Conservation (phyloP, 495 filamentous ascomycete species). For the Penicillium paxilli region DNA sequence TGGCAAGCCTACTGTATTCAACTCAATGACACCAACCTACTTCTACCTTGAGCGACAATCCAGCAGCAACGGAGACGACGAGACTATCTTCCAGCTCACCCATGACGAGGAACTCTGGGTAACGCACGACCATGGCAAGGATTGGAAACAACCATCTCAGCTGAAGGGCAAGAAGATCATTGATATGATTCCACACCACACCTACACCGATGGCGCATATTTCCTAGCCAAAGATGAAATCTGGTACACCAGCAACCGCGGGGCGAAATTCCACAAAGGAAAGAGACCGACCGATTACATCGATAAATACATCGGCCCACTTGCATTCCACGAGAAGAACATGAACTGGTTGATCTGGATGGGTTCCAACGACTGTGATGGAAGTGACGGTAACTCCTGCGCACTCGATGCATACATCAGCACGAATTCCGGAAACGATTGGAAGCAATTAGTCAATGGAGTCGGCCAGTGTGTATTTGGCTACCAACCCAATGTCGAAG, state of each 20-base stretch:
- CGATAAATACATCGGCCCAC: conserved; percentile 40
- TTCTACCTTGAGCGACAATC: conserved; percentile 84
- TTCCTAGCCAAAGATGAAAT: conserved; percentile 73
- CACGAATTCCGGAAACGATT: conserved; percentile 72
- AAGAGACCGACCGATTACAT: conserved; percentile 49
- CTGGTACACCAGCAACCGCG: conserved; percentile 77
- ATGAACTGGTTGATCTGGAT: conserved; percentile 91
- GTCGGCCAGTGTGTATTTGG: conserved; percentile 83
- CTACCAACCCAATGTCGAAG: conserved; percentile 57
- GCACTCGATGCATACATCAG: conserved; percentile 69
- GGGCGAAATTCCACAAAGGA: conserved; percentile 65
- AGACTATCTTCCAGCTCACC: conserved; percentile 83
- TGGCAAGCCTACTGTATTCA: conserved; percentile 54
- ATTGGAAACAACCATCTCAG: conserved; percentile 61
- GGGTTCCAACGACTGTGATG: conserved; percentile 60
- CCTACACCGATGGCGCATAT: conserved; percentile 80
- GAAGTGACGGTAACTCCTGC: conserved; percentile 48
- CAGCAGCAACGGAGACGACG: conserved; percentile 61
- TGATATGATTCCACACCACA: conserved; percentile 69
- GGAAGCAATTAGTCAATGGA: conserved; percentile 66
- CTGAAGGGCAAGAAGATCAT: conserved; percentile 62
- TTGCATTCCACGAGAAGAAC: conserved; percentile 78
- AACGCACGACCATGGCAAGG: conserved; percentile 82
- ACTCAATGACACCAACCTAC: conserved; percentile 56
- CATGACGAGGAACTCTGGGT: conserved; percentile 62